phyloP scores from a whole-genome alignment of 2,329 filamentous ascomycete genomes.

The Leptoxyphium fumago region DNA sequence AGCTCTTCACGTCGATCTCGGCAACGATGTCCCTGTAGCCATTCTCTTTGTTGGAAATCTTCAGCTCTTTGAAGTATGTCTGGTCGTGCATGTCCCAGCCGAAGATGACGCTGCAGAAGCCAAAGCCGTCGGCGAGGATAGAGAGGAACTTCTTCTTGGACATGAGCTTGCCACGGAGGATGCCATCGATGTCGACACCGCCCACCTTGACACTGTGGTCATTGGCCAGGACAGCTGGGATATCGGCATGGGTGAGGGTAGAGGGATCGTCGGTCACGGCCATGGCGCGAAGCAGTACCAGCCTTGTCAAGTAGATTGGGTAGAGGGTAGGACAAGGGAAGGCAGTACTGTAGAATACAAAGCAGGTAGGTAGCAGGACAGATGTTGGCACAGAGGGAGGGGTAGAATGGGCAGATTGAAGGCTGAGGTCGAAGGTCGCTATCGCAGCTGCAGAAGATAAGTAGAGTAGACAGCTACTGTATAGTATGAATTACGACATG shows the following conservation, averaged over 20 bases:
- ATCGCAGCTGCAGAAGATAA: too few relatives aligned
- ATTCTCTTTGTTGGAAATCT: slow-evolving; percentile 79
- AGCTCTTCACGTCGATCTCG: slow-evolving; percentile 61
- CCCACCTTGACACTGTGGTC: slow-evolving; percentile 77
- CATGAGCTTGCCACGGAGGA: slow-evolving; percentile 77
- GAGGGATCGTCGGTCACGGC: slow-evolving; percentile 19
- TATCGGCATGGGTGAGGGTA: slow-evolving; percentile 45
- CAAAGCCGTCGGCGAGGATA: slow-evolving; percentile 66
- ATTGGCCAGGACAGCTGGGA: slow-evolving; percentile 51
- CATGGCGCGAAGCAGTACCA: slow-evolving; percentile 11
- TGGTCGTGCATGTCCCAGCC: slow-evolving; percentile 96
- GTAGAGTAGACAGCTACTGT: too few relatives aligned
- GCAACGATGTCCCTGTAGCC: slow-evolving; percentile 79
- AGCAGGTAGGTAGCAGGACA: too few relatives aligned
- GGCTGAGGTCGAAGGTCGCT: too few relatives aligned
- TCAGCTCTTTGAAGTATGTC: slow-evolving; percentile 74
- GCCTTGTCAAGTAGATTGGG: neutral
- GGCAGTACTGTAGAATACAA: neutral
- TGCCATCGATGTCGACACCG: slow-evolving; percentile 74
- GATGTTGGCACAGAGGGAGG: too few relatives aligned
- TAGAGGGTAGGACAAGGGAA: neutral
- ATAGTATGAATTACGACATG: too few relatives aligned
- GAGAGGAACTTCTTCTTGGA: slow-evolving; percentile 88
- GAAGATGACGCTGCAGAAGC: slow-evolving; percentile 88
- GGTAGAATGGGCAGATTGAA: too few relatives aligned